These are phyloP conservation scores for Eurotiales sp. DNA, from an alignment of 2,329 filamentous ascomycete genomes.

Conservation along the genomic window DNA sequence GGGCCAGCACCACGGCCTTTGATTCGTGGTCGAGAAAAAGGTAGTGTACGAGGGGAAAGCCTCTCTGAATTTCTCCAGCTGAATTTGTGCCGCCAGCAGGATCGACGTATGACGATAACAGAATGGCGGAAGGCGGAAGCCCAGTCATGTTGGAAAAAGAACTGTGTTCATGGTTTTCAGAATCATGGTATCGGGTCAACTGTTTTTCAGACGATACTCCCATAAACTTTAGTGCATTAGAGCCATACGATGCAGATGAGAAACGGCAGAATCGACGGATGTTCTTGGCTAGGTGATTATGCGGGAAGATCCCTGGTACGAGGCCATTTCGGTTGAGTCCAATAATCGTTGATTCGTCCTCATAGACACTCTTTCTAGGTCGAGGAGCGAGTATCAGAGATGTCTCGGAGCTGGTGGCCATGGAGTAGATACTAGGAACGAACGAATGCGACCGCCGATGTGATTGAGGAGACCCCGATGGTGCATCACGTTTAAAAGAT, in stretches of 20 bases:
- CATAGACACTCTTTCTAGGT: slow-evolving; percentile 42
- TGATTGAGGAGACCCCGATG: slow-evolving; percentile 25
- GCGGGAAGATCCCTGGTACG: slow-evolving; percentile 44
- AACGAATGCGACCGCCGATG: slow-evolving; percentile 37
- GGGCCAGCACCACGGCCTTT: slow-evolving; percentile 68
- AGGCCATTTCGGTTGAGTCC: slow-evolving; percentile 42
- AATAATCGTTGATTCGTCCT: slow-evolving; percentile 42
- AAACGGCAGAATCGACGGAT: slow-evolving; percentile 46
- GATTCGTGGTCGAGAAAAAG: slow-evolving; percentile 68
- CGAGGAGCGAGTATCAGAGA: slow-evolving; percentile 43
- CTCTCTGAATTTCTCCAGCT: slow-evolving; percentile 61
- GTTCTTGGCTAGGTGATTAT: slow-evolving; percentile 44
- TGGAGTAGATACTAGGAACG: slow-evolving; percentile 44
- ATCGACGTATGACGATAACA: slow-evolving; percentile 69
- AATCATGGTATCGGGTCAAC: slow-evolving; percentile 26
- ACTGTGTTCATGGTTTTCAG: slow-evolving; percentile 41
- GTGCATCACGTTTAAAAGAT: slow-evolving; percentile 26
- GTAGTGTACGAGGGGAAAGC: slow-evolving; percentile 69
- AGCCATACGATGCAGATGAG: slow-evolving; percentile 46
- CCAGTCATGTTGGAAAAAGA: slow-evolving; percentile 45
- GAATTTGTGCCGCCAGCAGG: slow-evolving; percentile 64
- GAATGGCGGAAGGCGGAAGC: slow-evolving; percentile 43
- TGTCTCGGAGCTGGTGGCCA: slow-evolving; percentile 42
- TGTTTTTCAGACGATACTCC: slow-evolving; percentile 35
- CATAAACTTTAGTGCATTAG: slow-evolving; percentile 47